Conservation (phyloP, 306 rosid genomes). For the Casuarina glauca region DNA sequence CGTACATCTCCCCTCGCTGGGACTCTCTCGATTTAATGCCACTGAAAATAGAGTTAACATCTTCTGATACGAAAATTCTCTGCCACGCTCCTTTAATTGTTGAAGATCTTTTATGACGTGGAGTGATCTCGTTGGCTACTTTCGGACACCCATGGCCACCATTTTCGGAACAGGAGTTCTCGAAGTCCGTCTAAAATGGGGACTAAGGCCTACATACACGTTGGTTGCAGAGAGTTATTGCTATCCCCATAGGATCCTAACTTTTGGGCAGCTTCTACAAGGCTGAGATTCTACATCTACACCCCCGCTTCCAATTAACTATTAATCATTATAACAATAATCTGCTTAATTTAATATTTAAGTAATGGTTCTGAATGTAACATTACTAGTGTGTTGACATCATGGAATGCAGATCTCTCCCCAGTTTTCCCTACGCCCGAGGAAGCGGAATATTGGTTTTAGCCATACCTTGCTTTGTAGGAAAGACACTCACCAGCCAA, state of each 20-base stretch:
- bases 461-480: constrained; percentile 14
- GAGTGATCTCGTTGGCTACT: neutral
- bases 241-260: constrained; percentile 55
- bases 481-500: constrained; percentile 18
- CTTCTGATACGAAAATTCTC: neutral
- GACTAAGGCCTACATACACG: constrained; percentile 7
- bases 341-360: constrained; percentile 21
- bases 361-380: constrained; percentile 12
- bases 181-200: too few species aligned
- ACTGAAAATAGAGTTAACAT: neutral
- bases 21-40: neutral
- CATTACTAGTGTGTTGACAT: constrained; percentile 42
- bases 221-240: neutral
- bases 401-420: constrained; percentile 47
- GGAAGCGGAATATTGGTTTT: constrained; percentile 42
- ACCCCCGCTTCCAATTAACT: constrained; percentile 22
- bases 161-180: too few species aligned
- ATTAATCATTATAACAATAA: constrained; percentile 32
- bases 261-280: constrained; percentile 32
- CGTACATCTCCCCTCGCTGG: neutral
- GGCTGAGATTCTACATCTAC: constrained; percentile 35
- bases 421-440: constrained; percentile 48
- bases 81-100: neutral
- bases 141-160: too few species aligned
- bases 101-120: neutral